Evolutionary conservation across 768 basidiomycete genomes (phyloP), one percentile per base, ranked within the genome.

Genomic region (Lactifluus rugatus): DNA sequence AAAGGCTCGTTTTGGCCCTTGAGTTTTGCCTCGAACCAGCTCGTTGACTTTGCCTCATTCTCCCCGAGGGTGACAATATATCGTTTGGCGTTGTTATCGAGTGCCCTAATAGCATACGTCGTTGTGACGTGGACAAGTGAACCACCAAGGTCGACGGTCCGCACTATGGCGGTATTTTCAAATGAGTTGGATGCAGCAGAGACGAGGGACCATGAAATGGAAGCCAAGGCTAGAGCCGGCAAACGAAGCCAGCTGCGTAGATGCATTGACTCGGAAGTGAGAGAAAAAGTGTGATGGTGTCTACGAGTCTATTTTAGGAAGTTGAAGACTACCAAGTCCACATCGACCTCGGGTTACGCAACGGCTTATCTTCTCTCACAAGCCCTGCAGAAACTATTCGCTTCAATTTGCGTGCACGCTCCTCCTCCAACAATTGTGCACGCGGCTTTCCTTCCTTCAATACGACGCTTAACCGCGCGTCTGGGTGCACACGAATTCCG

Each of bases 81-180:
- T 47, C 78, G 74, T 32, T 76, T 76, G 19, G 83, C 77, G 34
- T 74, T 78, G 58, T 80, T 74, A 62, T 81, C 77, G 45, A 87
- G 78, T 37, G 89, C 81, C 68, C 82, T 88, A 69, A 92, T 81
- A 19, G 87, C 83, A 72, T 87, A 96, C 48, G 91, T 89, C 47
- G 93, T 95, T 54, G 84, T 89, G 76, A 93, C 82, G 74, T 87
- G 85, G 56, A 92, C 87, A 23, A 91, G 78, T 19, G 93, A 79
- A 52, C 94, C 94, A 36, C 87, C 92, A 23, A 96, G 87, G 66
- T 96, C 94, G 58, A 93, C 77, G 5, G 88, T 84, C 66, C 92
- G 86, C 32, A 93, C 89, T 60, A 98, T 79, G 62, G 87, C 89
- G 21, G 87, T 90, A 65, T 93, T 93, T 79, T 91, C 89, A 72